Base-by-base conservation (phyloP, 78 protist genomes). In the Mantamonas sphyraenae region DNA sequence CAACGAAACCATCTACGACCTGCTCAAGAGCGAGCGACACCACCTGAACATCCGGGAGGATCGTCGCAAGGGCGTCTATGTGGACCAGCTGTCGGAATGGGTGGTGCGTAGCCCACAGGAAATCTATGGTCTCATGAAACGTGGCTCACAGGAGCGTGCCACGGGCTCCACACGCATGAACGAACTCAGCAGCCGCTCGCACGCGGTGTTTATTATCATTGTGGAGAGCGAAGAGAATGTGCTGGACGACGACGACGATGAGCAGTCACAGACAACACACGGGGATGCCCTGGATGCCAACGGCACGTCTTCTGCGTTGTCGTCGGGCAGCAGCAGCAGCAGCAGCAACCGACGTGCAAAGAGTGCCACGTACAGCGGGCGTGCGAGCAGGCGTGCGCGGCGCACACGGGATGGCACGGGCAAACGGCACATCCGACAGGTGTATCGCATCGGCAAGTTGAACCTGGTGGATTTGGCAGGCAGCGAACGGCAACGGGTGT, bases 401-500 rank as follows among this genome's bases (percentile, higher is more conserved):
- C n/a, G n/a, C n/a, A n/a, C n/a, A 57, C 39, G 38, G 4, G 38
- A 16, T 31, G 38, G 63, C 63, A 9, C 39, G 12, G 39, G 63
- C 63, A 31, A 8, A 51, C 57, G 24, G 30, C 47, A 42, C 47
- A 10, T 10, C 47, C 47, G 42, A 64, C 31, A 40, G 59, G 10
- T 16, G 59, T 22, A n/a, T n/a, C n/a, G 30, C n/a, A 76, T 80
- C 26, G 87, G 89, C 47, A 86, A 90, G 79, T 79, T 90, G 40
- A 86, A 86, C 62, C 69, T 89, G 35, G 93, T 89, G 30, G 93
- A 89, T 63, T 66, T 89, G 39, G 93, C 93, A 8, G 93, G 93
- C n/a, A n/a, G n/a, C n/a, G n/a, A n/a, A 4, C 76, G 82, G 22
- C 84, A 85, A 71, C 81, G 84, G 35, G 73, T 78, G 24, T 31